Evolutionary conservation across 2,329 filamentous ascomycete species (phyloP), one percentile per base, ranked within the genome.

Genomic region (Bipolaris gigantea): DNA sequence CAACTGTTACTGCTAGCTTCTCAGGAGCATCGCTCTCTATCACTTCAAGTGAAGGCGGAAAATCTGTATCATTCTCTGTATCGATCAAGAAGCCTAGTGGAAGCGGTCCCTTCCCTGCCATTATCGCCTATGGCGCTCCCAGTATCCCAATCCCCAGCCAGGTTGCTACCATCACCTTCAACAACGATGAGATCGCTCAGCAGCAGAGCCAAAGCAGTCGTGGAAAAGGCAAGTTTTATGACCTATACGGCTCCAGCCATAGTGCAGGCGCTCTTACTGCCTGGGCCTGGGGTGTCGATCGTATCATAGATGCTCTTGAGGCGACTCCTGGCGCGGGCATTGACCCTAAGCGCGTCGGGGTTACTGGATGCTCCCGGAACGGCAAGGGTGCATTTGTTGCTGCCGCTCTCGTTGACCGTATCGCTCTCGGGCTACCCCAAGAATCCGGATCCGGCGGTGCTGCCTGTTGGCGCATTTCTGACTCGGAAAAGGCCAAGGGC

Each of bases 291-390:
- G 84, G 81, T 51, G 82, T 85, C 2, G 80, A 81, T 62, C 81
- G 83, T 47, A 77, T 86, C 59, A 80, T 87, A 45, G 84, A 87
- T 66, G 82, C 78, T 15, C 76, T 87, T 34, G 83, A 85, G 74
- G 69, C 62, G 8, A 78, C 76, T 19, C 75, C 78, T 1, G 75
- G 76, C 35, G 62, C 66, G 38, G 63, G 64, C 11, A 85, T 87
- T 66, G 67, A 76, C 54, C 59, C 73, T 21, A 69, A 66, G 55
- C 67, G 66, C 21, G 50, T 76, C 11, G 84, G 82, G 43, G 83
- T 86, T 2, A 86, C 83, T 13, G 85, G 85, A 5, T 87, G 84
- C 76, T 86, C 83, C 48, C 81, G 84, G 36, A 85, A 86, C 71
- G 84, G 83, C 51, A 87, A 87, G 74, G 84, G 84, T 11, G 84